Conservation (phyloP, 2,329 filamentous ascomycete genomes). For the Fusarium newnesense region DNA sequence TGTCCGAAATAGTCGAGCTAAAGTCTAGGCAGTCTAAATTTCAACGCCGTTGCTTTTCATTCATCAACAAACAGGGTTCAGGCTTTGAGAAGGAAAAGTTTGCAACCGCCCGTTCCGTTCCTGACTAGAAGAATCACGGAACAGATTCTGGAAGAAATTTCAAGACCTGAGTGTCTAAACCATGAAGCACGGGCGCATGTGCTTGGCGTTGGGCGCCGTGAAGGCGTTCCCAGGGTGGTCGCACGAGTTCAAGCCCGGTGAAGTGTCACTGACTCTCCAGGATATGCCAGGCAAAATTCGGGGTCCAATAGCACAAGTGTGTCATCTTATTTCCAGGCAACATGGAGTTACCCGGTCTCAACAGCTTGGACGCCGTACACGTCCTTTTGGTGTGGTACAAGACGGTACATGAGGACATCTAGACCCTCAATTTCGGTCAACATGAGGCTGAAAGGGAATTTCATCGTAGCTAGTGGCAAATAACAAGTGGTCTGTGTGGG, state of each 20-base stretch:
- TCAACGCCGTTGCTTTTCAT: neutral
- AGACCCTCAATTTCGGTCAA: slow-evolving; percentile 1
- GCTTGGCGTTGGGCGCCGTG: neutral
- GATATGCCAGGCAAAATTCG: slow-evolving; percentile 26
- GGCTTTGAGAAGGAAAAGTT: slow-evolving; percentile 2
- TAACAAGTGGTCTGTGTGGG: slow-evolving; percentile 23
- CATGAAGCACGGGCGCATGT: slow-evolving; percentile 22
- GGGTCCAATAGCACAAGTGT: slow-evolving; percentile 6
- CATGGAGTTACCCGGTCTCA: slow-evolving; percentile 17
- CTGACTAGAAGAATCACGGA: slow-evolving; percentile 19
- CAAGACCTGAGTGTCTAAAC: neutral
- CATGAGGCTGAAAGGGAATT: slow-evolving; percentile 22
- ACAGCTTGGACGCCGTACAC: slow-evolving; percentile 3
- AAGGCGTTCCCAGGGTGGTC: slow-evolving; percentile 2
- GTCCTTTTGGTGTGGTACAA: slow-evolving; percentile 30
- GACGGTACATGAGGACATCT: slow-evolving; percentile 16
- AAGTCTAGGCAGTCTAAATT: neutral
- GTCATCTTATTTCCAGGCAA: slow-evolving; percentile 15
- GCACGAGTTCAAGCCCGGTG: neutral
- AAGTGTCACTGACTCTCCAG: slow-evolving; percentile 5
- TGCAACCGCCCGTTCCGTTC: neutral
- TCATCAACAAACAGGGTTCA: slow-evolving; percentile 12
- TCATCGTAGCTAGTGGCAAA: slow-evolving; percentile 12
- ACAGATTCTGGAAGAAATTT: neutral
- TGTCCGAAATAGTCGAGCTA: slow-evolving; percentile 8